Evolutionary conservation across 768 basidiomycete genomes (phyloP), one percentile per base, ranked within the genome.

Genomic region (Sporobolomyces pararoseus): DNA sequence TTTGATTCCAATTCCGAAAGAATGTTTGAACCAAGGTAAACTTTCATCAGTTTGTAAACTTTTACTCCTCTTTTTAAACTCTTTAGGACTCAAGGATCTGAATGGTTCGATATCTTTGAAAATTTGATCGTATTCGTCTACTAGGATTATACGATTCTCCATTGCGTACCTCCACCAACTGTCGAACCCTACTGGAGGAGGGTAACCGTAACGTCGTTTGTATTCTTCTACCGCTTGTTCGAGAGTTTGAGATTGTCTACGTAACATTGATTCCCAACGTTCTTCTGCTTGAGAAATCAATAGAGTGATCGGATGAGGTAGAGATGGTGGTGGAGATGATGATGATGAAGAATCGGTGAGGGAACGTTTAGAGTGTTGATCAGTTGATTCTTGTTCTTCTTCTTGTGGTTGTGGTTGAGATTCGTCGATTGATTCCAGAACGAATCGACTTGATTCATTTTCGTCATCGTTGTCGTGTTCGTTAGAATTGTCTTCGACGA

Each of bases 111-210:
- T 65, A 66, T 82, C 81, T 10, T 65, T 63, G 68, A 78, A 23
- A 44, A 77, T 73, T 54, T 76, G 75, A 53, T 77, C 76, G 76
- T 91, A 97, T 78, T 98, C 95, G 79, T 98, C 95, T 7, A 89
- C 82, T 80, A 98, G 85, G 75, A 86, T 85, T 54, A 90, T 87
- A 9, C 84, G 80, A 79, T 91, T 84, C 65, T 85, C 82, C 78
- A 84, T 67, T 13, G 70, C 70, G 52, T 59, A 71, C 1, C 66
- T 57, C 70, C 70, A 71, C 70, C 95, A 97, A 17, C 83, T 80
- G 76, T 90, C 91, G 73, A 98, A 99, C 1, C 93, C 94, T 55
- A 84, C 86, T 0, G 95, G 94, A 13, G 95, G 95, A 27, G 84
- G 79, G 35, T 88, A 84, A 9, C 81, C 81, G 79, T 95, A 93